These are phyloP conservation scores for Elsinoe ampelina DNA, from an alignment of 2,329 filamentous ascomycete species.

Conservation along the genomic window DNA sequence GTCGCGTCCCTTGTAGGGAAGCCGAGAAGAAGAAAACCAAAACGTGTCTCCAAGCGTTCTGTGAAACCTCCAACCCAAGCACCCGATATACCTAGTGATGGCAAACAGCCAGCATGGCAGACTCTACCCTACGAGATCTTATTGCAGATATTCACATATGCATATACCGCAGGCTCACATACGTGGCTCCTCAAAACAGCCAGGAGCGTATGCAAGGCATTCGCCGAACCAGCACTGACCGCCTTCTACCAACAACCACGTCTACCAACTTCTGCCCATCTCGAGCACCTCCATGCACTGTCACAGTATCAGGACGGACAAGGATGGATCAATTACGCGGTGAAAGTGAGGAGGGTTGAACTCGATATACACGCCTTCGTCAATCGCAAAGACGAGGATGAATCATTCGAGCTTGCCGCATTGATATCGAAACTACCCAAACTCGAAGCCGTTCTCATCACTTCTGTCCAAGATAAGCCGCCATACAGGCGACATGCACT, in stretches of 20 bases:
- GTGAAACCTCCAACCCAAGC: slow-evolving; percentile 16
- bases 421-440: slow-evolving; percentile 58
- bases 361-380: slow-evolving; percentile 48
- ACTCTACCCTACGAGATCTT: slow-evolving; percentile 27
- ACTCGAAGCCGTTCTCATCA: slow-evolving; percentile 61
- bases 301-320: slow-evolving; percentile 21
- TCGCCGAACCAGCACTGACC: slow-evolving; percentile 29
- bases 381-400: slow-evolving; percentile 13
- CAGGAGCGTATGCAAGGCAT: slow-evolving; percentile 25
- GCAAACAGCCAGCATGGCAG: slow-evolving; percentile 26
- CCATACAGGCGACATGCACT: slow-evolving; percentile 52
- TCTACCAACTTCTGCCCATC: slow-evolving; percentile 22
- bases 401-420: slow-evolving; percentile 43
- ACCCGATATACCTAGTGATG: slow-evolving; percentile 23
- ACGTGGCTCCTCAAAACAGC: slow-evolving; percentile 28
- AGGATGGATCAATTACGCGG: slow-evolving; percentile 49
- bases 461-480: slow-evolving; percentile 58
- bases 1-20: slow-evolving; percentile 9
- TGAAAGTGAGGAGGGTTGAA: slow-evolving; percentile 61
- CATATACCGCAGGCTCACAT: slow-evolving; percentile 16
- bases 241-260: slow-evolving; percentile 28
- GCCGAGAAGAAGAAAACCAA: slow-evolving; percentile 15
- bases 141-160: slow-evolving; percentile 27
- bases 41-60: slow-evolving; percentile 20
- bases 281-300: slow-evolving; percentile 26